These are phyloP conservation scores for Pestalotiopsis sp. DNA, from an alignment of 2,329 filamentous ascomycete species.

Conservation along the genomic window DNA sequence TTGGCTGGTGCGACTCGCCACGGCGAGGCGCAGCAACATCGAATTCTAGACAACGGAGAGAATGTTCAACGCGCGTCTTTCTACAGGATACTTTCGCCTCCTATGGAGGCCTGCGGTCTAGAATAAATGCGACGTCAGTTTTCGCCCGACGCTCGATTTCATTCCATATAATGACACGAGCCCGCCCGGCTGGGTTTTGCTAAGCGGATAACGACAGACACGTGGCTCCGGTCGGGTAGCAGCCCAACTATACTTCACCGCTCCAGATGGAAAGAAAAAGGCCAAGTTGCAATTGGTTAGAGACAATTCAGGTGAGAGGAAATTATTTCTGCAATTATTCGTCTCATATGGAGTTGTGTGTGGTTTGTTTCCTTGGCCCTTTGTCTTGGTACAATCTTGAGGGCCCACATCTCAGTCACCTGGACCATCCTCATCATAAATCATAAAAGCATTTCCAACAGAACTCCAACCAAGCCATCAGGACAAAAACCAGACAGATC, in stretches of 20 bases:
- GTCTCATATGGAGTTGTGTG: not conserved
- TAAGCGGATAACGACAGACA: not conserved
- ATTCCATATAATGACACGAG: not conserved
- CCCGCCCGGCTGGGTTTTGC: not conserved
- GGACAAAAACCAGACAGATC: not conserved
- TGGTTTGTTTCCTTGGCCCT: not conserved
- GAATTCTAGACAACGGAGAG: not conserved
- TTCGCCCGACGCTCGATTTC: not conserved
- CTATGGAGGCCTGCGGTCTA: not conserved
- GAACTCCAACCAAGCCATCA: not conserved
- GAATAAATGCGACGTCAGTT: not conserved
- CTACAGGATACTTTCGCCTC: not conserved
- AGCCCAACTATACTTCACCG: not conserved
- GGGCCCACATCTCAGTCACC: not conserved
- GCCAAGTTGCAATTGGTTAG: no score
- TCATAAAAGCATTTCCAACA: not conserved
- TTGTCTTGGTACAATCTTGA: not conserved
- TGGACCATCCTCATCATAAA: not conserved
- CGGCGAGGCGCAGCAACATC: no score
- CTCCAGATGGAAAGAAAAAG: not conserved
- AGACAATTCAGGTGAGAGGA: not conserved
- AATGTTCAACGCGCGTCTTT: not conserved
- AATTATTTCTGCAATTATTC: not conserved
- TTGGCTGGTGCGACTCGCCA: no score
- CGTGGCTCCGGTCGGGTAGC: not conserved